These are phyloP conservation scores for Lasiodiplodia sp. DNA, from an alignment of 2,329 filamentous ascomycete species.

Conservation along the genomic window DNA sequence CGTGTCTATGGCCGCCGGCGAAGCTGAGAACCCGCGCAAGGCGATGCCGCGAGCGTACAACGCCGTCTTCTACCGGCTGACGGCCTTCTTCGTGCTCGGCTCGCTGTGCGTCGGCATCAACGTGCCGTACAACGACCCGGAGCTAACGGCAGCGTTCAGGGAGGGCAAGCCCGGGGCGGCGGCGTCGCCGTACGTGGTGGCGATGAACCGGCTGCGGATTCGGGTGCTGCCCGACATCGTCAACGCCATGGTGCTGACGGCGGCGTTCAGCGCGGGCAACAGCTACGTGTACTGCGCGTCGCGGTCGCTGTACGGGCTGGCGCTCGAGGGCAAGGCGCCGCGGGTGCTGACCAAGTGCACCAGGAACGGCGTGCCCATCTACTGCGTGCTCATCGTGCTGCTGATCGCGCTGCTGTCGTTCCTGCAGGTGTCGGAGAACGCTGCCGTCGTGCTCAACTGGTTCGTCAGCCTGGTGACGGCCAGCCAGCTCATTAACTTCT, in stretches of 20 bases:
- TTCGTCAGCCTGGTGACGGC: constrained; percentile 50
- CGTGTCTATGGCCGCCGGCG: constrained; percentile 79
- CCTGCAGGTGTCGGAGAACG: constrained; percentile 70
- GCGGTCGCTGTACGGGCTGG: constrained; percentile 73
- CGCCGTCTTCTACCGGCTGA: constrained; percentile 77
- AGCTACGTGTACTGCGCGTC: constrained; percentile 77
- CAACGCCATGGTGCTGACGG: constrained; percentile 79
- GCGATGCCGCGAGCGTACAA: constrained; percentile 77
- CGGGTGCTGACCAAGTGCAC: constrained; percentile 51
- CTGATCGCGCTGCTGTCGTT: constrained; percentile 71
- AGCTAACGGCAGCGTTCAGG: constrained; percentile 67
- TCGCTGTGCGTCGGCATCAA: constrained; percentile 76
- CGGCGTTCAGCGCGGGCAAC: constrained; percentile 80
- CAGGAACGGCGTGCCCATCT: constrained; percentile 55
- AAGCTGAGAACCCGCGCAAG: constrained; percentile 75
- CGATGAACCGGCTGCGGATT: constrained; percentile 54
- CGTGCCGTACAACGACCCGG: constrained; percentile 69
- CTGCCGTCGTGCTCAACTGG: constrained; percentile 65
- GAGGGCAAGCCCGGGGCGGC: constrained; percentile 66
- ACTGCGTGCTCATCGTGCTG: constrained; percentile 52
- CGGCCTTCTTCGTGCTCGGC: constrained; percentile 73
- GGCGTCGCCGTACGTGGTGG: constrained; percentile 65
- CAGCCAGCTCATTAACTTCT: constrained; percentile 51
- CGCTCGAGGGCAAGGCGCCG: constrained; percentile 55
- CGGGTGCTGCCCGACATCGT: constrained; percentile 66